Percentiles rank a stretch among this genome's conserved stretches.
Evolutionary conservation across 2,329 filamentous ascomycete species (phyloP).

Genomic region (Endothia cerciana): DNA sequence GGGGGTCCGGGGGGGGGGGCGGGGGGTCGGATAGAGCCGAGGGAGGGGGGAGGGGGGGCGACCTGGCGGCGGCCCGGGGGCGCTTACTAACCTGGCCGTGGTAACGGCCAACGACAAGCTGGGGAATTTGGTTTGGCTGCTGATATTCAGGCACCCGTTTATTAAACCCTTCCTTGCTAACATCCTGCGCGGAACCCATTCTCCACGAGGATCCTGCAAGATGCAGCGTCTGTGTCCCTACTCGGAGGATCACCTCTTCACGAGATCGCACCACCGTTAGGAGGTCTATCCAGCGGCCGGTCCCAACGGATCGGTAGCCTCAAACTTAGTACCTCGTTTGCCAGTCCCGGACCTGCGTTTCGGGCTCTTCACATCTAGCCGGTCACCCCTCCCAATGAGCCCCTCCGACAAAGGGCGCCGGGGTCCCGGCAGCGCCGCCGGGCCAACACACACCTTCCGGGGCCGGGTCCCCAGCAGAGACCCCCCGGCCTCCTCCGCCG

Average conservation of each 20-base stretch:
- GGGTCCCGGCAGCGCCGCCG: constrained; percentile 15
- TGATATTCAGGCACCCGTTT: background rate
- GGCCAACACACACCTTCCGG: constrained; percentile 20
- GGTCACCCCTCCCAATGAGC: constrained; percentile 18
- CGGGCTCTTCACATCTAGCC: background rate
- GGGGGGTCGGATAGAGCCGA: constrained; percentile 5
- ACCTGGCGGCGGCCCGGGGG: background rate
- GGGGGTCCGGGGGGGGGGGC: no score
- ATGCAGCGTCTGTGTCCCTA: background rate
- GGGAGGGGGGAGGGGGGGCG: background rate
- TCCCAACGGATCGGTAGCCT: background rate
- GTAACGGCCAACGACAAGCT: background rate
- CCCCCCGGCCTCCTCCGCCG: constrained; percentile 3
- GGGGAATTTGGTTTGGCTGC: background rate
- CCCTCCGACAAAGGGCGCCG: constrained; percentile 27
- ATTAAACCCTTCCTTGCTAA: background rate
- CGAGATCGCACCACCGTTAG: background rate
- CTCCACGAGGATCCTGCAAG: background rate
- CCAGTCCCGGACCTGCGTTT: no score
- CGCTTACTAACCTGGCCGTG: background rate
- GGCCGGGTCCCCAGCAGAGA: constrained; percentile 7
- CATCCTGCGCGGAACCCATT: background rate
- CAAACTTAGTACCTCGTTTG: no score
- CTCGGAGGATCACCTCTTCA: constrained; percentile 4
- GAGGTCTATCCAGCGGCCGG: background rate